Conservation (phyloP, 2,329 filamentous ascomycete genomes). For the Didymella exigua region DNA sequence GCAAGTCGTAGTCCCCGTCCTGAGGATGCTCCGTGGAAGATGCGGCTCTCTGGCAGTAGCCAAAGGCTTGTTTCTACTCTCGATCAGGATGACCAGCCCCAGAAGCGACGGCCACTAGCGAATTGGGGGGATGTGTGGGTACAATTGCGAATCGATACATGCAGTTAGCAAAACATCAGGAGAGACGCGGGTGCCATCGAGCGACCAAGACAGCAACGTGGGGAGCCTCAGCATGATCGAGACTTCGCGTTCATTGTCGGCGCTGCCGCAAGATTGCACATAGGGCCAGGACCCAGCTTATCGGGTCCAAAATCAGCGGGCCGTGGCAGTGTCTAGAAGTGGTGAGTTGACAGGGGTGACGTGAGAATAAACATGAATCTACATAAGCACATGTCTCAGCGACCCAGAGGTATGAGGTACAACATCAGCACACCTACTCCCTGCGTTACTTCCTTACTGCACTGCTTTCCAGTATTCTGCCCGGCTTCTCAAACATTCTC, state of each 20-base stretch:
- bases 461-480: neutral
- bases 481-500: neutral
- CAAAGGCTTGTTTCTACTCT: constrained; percentile 1
- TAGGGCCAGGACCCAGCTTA: constrained; percentile 4
- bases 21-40: constrained; percentile 1
- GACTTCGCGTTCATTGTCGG: constrained; percentile 2
- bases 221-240: neutral
- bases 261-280: constrained; percentile 5
- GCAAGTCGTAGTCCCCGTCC: constrained; percentile 4
- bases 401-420: neutral
- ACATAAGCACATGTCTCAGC: constrained; percentile 10
- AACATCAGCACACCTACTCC: neutral
- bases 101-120: neutral
- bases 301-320: neutral
- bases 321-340: constrained; percentile 5
- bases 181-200: neutral
- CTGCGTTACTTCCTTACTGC: neutral
- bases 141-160: neutral
- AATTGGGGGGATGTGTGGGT: neutral
- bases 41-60: constrained; percentile 8
- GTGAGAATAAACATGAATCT: neutral
- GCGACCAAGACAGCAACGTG: neutral
- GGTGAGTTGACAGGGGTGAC: neutral
- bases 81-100: neutral
- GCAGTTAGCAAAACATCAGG: constrained; percentile 1